Conservation (phyloP, 2,329 filamentous ascomycete species). For the Phaeosphaeriaceae sp. region DNA sequence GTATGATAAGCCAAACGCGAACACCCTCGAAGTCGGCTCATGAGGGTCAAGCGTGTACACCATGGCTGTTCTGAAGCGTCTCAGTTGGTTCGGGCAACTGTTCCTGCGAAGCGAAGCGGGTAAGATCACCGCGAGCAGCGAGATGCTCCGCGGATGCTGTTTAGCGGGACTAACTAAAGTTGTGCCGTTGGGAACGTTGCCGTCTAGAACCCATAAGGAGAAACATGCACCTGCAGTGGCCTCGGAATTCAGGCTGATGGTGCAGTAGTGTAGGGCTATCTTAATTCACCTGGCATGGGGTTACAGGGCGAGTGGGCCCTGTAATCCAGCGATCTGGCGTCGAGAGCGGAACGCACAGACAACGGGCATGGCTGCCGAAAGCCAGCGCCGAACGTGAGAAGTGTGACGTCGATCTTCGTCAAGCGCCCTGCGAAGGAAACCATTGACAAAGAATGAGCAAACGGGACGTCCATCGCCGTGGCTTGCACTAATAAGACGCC, state of each 20-base stretch:
- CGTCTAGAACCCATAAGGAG: background rate
- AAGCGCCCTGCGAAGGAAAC: background rate
- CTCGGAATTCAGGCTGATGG: background rate
- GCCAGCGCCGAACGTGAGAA: background rate
- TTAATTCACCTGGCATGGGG: background rate
- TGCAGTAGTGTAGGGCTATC: background rate
- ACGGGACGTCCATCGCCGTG: background rate
- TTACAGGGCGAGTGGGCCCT: background rate
- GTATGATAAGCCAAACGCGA: too few relatives aligned
- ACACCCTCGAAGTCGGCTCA: background rate
- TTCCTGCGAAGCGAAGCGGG: background rate
- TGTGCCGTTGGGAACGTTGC: background rate
- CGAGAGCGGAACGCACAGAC: conserved; percentile 5
- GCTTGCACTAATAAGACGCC: background rate
- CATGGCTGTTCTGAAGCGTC: background rate
- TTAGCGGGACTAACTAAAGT: background rate
- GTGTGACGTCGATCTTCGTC: conserved; percentile 5
- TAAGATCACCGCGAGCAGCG: background rate
- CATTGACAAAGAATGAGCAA: background rate
- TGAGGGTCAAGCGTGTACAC: background rate
- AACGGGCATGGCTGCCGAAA: conserved; percentile 1
- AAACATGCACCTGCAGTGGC: background rate
- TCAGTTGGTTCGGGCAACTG: background rate
- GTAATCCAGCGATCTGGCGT: conserved; percentile 19
- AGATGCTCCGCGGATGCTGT: background rate